Conservation (phyloP, 148 eudicot genomes). For the Suaeda aralocaspica region DNA sequence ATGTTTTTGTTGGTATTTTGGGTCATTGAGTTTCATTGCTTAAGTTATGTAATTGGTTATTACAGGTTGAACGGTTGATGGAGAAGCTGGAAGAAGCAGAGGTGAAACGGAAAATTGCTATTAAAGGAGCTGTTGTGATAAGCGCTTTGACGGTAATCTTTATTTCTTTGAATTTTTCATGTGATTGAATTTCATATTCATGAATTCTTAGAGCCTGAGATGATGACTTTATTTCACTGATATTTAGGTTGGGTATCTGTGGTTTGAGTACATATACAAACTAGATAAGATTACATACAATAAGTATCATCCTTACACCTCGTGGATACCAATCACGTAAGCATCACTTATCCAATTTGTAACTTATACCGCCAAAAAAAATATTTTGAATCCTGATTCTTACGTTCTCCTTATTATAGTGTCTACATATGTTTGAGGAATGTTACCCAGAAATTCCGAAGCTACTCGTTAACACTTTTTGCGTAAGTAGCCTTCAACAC, state of each 20-base stretch:
- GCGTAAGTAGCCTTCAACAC: slow-evolving; percentile 59
- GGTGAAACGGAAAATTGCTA: slow-evolving; percentile 45
- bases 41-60: slow-evolving; percentile 10
- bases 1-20: neutral
- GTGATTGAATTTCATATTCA: slow-evolving; percentile 6
- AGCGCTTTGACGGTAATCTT: slow-evolving; percentile 49
- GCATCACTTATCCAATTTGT: slow-evolving; percentile 19
- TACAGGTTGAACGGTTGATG: slow-evolving; percentile 95
- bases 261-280: slow-evolving; percentile 87
- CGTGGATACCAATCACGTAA: slow-evolving; percentile 98
- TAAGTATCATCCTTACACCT: slow-evolving; percentile 90
- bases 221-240: slow-evolving; percentile 3
- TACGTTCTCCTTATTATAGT: slow-evolving; percentile 36
- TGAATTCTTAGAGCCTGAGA: slow-evolving; percentile 6
- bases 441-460: slow-evolving; percentile 72
- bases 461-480: slow-evolving; percentile 76
- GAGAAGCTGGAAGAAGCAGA: slow-evolving; percentile 94
- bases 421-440: slow-evolving; percentile 91
- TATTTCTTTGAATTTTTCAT: slow-evolving; percentile 2
- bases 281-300: slow-evolving; percentile 82
- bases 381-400: slow-evolving; percentile 12
- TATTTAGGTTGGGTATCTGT: slow-evolving; percentile 78
- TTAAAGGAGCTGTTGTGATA: slow-evolving; percentile 53
- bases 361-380: neutral
- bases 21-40: neutral